phyloP scores from a whole-genome alignment of 345 rosid genomes.

The Odontarrhena argentea region DNA sequence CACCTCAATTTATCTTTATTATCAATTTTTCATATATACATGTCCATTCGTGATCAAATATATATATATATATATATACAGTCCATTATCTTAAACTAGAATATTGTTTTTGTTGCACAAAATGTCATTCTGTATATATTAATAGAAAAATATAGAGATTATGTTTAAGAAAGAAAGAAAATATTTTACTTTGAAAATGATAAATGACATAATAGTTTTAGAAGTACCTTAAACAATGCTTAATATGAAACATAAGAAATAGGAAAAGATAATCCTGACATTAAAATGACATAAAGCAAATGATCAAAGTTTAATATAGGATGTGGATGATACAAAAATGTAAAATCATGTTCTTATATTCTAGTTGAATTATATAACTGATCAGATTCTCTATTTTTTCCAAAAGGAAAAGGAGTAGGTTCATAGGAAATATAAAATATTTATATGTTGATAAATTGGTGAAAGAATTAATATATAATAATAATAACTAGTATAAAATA shows the following conservation, averaged over 20 bases:
- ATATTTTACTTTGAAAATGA: neutral
- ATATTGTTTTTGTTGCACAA: no score
- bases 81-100: no score
- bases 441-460: neutral
- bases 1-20: neutral
- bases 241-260: no score
- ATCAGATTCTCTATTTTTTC: neutral
- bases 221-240: no score
- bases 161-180: no score
- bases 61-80: no score
- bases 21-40: no score
- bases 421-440: slow-evolving; percentile 5
- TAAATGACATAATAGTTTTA: neutral
- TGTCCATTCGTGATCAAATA: no score
- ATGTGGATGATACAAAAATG: neutral
- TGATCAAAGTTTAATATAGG: neutral
- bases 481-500: neutral
- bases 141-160: no score
- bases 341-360: neutral
- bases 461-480: slow-evolving; percentile 1
- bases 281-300: neutral
- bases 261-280: no score
- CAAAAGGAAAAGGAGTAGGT: neutral
- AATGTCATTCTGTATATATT: no score
- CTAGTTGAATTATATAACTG: neutral